These are phyloP conservation scores for Wickerhamiella nectarea DNA, from an alignment of 805 yeast genomes.

Conservation along the genomic window DNA sequence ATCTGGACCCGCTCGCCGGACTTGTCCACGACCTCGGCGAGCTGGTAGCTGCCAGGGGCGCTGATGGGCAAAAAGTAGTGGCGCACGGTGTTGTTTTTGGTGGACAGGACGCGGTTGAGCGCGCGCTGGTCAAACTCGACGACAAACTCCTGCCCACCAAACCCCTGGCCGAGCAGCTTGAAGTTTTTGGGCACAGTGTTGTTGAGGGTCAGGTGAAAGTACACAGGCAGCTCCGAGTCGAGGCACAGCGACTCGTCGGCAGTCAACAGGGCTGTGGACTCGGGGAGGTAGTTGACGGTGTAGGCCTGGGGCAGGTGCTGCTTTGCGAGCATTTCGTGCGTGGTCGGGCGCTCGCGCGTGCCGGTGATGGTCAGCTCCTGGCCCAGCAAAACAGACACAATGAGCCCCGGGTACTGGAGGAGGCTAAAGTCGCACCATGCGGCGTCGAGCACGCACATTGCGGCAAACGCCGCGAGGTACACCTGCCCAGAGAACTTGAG, in stretches of 20 bases:
- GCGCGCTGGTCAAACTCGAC: slow-evolving; percentile 47
- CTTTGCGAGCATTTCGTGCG: slow-evolving; percentile 28
- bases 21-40: slow-evolving; percentile 52
- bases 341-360: slow-evolving; percentile 21
- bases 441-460: slow-evolving; percentile 38
- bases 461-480: slow-evolving; percentile 36
- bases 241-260: slow-evolving; percentile 45
- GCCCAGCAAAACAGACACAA: slow-evolving; percentile 20
- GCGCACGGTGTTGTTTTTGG: slow-evolving; percentile 8
- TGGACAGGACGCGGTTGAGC: slow-evolving; percentile 29
- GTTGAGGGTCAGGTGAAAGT: slow-evolving; percentile 66
- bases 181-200: slow-evolving; percentile 55
- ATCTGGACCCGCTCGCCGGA: slow-evolving; percentile 45
- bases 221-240: slow-evolving; percentile 23
- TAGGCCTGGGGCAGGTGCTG: slow-evolving; percentile 71
- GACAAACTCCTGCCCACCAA: slow-evolving; percentile 30
- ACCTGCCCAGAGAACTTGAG: slow-evolving; percentile 49
- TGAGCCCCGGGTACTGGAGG: slow-evolving; percentile 15
- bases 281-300: slow-evolving; percentile 79
- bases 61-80: slow-evolving; percentile 45
- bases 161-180: slow-evolving; percentile 47
- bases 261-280: slow-evolving; percentile 71
- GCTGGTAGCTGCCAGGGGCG: slow-evolving; percentile 64
- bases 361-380: slow-evolving; percentile 27
- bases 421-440: slow-evolving; percentile 11